Evolutionary conservation across 768 basidiomycete species (phyloP).

Genomic region (Tricholoma furcatifolium): DNA sequence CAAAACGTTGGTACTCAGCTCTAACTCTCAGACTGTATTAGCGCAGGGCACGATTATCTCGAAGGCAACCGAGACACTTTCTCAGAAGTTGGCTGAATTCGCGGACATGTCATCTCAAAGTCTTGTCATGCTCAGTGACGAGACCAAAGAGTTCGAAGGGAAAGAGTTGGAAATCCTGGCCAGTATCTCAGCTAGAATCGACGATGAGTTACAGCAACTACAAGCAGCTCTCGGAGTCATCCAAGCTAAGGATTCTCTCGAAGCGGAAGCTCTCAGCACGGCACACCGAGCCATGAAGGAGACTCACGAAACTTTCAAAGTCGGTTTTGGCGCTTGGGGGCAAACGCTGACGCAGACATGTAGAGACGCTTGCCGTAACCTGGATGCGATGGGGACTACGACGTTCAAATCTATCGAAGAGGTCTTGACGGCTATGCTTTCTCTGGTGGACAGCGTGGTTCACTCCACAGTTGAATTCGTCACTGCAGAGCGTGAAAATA

Average conservation of each 20-base stretch:
- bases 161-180: constrained; percentile 56
- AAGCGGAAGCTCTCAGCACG: constrained; percentile 47
- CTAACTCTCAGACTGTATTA: constrained; percentile 66
- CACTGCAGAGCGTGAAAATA: constrained; percentile 48
- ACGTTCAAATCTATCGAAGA: constrained; percentile 55
- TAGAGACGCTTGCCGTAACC: constrained; percentile 44
- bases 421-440: constrained; percentile 55
- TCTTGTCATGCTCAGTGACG: constrained; percentile 50
- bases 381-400: constrained; percentile 40
- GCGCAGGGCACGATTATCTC: constrained; percentile 61
- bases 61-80: constrained; percentile 50
- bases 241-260: constrained; percentile 52
- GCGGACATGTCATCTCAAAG: constrained; percentile 53
- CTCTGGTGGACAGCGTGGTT: constrained; percentile 59
- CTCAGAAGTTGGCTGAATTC: constrained; percentile 61
- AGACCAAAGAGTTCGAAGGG: constrained; percentile 54
- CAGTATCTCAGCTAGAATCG: constrained; percentile 50
- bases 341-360: constrained; percentile 48
- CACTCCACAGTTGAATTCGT: constrained; percentile 59
- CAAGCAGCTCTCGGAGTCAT: constrained; percentile 53
- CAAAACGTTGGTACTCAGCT: constrained; percentile 58
- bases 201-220: constrained; percentile 55
- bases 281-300: constrained; percentile 52
- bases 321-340: constrained; percentile 55
- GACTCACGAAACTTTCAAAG: constrained; percentile 51